phyloP scores from a whole-genome alignment of 2,329 filamentous ascomycete species.

The Emericellopsis atlantica region DNA sequence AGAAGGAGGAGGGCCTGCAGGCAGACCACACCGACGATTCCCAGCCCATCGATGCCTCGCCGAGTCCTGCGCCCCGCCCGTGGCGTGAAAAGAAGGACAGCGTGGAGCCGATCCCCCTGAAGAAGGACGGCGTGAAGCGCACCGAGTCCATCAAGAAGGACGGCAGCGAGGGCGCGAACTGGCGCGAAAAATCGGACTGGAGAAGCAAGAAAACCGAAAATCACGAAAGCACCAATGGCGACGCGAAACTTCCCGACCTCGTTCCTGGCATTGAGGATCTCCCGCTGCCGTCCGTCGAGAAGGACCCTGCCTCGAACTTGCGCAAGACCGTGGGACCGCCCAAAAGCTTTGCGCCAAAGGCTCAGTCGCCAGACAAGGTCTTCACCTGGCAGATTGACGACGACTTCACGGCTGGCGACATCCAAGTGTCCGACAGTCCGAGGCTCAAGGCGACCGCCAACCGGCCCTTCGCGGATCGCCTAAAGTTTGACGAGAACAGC shows the following conservation, averaged over 20 bases:
- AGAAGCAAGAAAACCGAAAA: background rate
- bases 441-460: constrained; percentile 25
- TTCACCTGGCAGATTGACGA: constrained; percentile 43
- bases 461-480: constrained; percentile 20
- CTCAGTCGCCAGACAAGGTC: constrained; percentile 33
- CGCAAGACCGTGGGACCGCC: background rate
- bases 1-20: constrained; percentile 9
- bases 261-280: constrained; percentile 24
- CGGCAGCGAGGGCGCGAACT: background rate
- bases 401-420: constrained; percentile 43
- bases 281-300: constrained; percentile 20
- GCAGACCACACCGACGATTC: constrained; percentile 8
- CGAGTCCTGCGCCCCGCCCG: constrained; percentile 35
- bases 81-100: constrained; percentile 22
- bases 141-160: constrained; percentile 1
- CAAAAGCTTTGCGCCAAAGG: background rate
- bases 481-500: constrained; percentile 16
- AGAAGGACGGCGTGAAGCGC: background rate
- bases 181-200: background rate
- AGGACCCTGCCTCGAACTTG: background rate
- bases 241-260: constrained; percentile 20
- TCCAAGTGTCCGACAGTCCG: constrained; percentile 44
- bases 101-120: constrained; percentile 11
- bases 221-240: constrained; percentile 5
- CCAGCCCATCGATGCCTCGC: constrained; percentile 27